Evolutionary conservation across 768 basidiomycete species (phyloP).

Genomic region (Suillus sp.): DNA sequence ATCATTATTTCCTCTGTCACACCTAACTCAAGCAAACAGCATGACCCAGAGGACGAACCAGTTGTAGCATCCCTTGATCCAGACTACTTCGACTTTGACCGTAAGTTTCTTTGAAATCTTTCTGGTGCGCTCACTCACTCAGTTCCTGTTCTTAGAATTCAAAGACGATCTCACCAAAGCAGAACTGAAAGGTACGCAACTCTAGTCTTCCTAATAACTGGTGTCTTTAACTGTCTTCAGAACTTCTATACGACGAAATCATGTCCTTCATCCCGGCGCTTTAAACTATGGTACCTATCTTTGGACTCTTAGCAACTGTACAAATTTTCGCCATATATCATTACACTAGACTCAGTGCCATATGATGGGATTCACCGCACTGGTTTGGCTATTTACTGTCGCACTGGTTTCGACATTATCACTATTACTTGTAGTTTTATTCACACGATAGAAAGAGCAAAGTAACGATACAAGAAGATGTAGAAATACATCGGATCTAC

Average conservation of each 20-base stretch:
- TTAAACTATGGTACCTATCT: constrained; percentile 30
- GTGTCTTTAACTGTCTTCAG: constrained; percentile 28
- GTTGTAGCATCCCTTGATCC: constrained; percentile 76
- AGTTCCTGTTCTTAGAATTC: constrained; percentile 44
- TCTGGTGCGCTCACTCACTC: constrained; percentile 12
- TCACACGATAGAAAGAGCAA: background rate
- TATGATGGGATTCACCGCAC: background rate
- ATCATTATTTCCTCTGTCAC: background rate
- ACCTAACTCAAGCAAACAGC: constrained; percentile 40
- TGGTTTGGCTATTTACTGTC: background rate
- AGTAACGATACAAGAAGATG: background rate
- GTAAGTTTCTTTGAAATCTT: constrained; percentile 40
- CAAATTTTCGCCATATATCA: background rate
- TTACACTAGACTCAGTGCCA: background rate
- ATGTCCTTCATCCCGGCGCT: constrained; percentile 71
- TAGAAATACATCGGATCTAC: constrained; percentile 7
- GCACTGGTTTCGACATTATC: constrained; percentile 3
- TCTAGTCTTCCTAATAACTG: background rate
- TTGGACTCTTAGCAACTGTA: background rate
- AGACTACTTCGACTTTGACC: constrained; percentile 89
- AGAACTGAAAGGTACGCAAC: constrained; percentile 58
- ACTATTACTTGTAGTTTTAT: background rate
- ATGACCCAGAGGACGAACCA: constrained; percentile 91
- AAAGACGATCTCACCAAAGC: constrained; percentile 78
- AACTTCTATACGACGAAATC: constrained; percentile 84